Evolutionary conservation across 768 basidiomycete species (phyloP), one percentile per base, ranked within the genome.

Genomic region (Auricularia sp.): DNA sequence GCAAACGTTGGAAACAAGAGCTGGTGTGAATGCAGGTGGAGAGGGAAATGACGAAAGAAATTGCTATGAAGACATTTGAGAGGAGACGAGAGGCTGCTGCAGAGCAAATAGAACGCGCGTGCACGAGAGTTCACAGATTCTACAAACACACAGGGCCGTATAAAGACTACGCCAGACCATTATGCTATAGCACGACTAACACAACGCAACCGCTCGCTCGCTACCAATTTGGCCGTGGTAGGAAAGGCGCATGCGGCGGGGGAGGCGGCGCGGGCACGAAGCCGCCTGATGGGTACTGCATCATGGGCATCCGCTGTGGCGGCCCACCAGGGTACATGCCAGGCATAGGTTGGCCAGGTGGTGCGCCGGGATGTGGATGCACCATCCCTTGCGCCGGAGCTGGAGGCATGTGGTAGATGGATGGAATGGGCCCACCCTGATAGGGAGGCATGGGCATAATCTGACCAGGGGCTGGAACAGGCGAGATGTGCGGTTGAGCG

Each of bases 401-500:
- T 8, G 39, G 47, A 18, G 47, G 47, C 47, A 51, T 51, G 47
- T 51, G 47, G 47, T 51, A 51, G 16, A 51, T 51, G 8, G 47
- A 51, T 18, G 47, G 47, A 13, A 51, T 51, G 1, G 47, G 47
- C 21, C 47, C 47, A 21, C 47, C 47, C 21, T 51, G 47, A 18
- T 51, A 51, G 39, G 39, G 39, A 51, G 18, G 18, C 47, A 51
- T 51, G 10, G 18, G 11, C 47, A 51, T 51, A 6, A 51, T 51
- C 18, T 51, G 47, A 6, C 47, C 80, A 73, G 89, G 90, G 82
- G 90, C 85, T 16, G 79, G 72, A 6, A 69, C 71, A 45, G 71
- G 75, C 54, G 73, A 51, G 73, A 62, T 81, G 75, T 29, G 77
- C 76, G n/a, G 61, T 71, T 3, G 84, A 81, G 72, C 82, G 82